phyloP scores from a whole-genome alignment of 2,329 filamentous ascomycete genomes.

The Teratosphaeria zuluensis region DNA sequence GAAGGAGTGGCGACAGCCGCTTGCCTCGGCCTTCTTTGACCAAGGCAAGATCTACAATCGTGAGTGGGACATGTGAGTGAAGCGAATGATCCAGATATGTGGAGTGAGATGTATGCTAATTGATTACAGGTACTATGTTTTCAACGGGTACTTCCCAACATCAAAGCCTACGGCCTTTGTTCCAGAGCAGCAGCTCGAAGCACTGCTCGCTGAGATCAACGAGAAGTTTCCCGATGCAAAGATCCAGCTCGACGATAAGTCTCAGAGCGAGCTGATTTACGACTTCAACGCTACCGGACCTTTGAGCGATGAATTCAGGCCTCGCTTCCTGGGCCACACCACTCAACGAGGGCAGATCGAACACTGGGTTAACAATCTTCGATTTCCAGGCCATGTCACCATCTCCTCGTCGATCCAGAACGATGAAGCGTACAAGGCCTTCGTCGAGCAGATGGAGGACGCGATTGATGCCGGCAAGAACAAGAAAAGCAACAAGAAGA shows the following conservation, averaged over 20 bases:
- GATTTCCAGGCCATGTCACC: constrained; percentile 10
- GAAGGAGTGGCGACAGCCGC: constrained; percentile 35
- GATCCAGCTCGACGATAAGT: constrained; percentile 46
- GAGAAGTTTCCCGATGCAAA: constrained; percentile 44
- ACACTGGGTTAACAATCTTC: constrained; percentile 17
- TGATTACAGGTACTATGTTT: constrained; percentile 17
- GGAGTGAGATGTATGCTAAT: background rate
- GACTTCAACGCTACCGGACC: constrained; percentile 49
- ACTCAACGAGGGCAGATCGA: constrained; percentile 37
- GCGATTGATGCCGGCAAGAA: constrained; percentile 42
- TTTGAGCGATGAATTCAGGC: constrained; percentile 50
- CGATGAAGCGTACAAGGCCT: constrained; percentile 35
- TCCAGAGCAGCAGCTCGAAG: constrained; percentile 53
- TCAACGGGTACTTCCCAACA: constrained; percentile 10
- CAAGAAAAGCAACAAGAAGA: constrained; percentile 36
- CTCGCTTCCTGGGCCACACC: constrained; percentile 57
- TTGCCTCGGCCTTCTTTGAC: constrained; percentile 48
- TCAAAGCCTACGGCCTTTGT: constrained; percentile 56
- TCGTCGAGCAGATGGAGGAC: constrained; percentile 46
- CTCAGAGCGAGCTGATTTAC: constrained; percentile 48
- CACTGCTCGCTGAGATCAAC: constrained; percentile 58
- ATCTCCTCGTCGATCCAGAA: constrained; percentile 11
- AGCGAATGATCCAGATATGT: background rate
- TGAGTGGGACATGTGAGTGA: constrained; percentile 67
- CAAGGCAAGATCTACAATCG: constrained; percentile 48